Evolutionary conservation across 352 stramenopile species (phyloP), one percentile per base, ranked within the genome.

Genomic region (Globisporangium okanoganense): DNA sequence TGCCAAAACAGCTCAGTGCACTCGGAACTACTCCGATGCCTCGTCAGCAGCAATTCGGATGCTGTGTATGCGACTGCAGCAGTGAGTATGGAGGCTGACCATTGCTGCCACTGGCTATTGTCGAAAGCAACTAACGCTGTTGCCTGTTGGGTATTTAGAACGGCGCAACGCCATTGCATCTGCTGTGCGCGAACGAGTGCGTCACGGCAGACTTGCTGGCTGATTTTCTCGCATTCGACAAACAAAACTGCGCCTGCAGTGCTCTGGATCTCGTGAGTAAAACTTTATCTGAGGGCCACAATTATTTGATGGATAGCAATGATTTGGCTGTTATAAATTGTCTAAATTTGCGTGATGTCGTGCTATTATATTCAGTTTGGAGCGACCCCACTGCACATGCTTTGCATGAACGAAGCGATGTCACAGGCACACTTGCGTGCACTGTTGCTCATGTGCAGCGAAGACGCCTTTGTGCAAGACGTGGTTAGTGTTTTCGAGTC

Each of bases 371-470:
- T 45, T 6, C 25, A 92, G 78, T 85, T 76, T 58, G 79, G 78
- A 29, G 73, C 77, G 16, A 85, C 75, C 12, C 67, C 82, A 3
- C 65, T 92, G 20, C 82, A 92, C 55, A 38, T 82, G 9, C 53
- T 92, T n/a, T 90, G 79, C 35, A 85, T 79, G 71, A 90, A 90
- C 48, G 77, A 82, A 20, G 27, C 63, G 0, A 70, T 87, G 13
- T 67, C 67, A 5, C 59, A 66, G 3, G 65, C 76, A 2, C 57
- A 73, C 1, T 60, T 90, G 35, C 67, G 73, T 1, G 62, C 67
- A 1, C 54, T 86, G 13, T 56, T 89, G 12, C 69, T 86, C 9
- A 68, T 79, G 47, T 79, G 65, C 36, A 67, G 43, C 4, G 71
- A 85, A 29, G 67, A 74, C 22, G 67, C 75, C 3, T 82, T 87